These are phyloP conservation scores for Diaporthe amygdali DNA, from an alignment of 2,329 filamentous ascomycete species.

Conservation along the genomic window DNA sequence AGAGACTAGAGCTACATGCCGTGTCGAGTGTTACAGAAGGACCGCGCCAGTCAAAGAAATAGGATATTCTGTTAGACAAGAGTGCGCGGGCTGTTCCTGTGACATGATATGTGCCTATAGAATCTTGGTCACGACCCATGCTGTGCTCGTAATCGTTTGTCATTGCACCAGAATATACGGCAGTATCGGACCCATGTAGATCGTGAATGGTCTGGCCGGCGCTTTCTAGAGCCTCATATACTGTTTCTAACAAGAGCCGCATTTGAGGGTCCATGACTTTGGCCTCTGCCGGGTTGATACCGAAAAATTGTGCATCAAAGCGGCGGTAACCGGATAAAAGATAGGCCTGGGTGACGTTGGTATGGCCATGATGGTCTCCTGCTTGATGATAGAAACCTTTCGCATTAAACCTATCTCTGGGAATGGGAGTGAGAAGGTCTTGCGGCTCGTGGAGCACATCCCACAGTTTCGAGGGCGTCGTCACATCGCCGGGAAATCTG, in stretches of 20 bases:
- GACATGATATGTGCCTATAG: slow-evolving; percentile 33
- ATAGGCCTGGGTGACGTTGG: slow-evolving; percentile 33
- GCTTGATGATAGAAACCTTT: slow-evolving; percentile 33
- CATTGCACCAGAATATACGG: slow-evolving; percentile 34
- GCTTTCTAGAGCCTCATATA: slow-evolving; percentile 30
- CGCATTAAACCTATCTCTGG: slow-evolving; percentile 29
- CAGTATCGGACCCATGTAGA: slow-evolving; percentile 31
- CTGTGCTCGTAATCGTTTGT: slow-evolving; percentile 30
- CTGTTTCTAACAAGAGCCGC: slow-evolving; percentile 25
- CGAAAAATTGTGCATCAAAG: slow-evolving; percentile 33
- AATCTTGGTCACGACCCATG: slow-evolving; percentile 24
- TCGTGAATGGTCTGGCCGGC: slow-evolving; percentile 26
- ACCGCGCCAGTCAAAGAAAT: slow-evolving; percentile 45
- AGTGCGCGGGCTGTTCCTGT: slow-evolving; percentile 38
- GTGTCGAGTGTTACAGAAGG: slow-evolving; percentile 49
- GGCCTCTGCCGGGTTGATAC: slow-evolving; percentile 29
- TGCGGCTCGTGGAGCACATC: slow-evolving; percentile 33
- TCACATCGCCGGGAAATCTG: slow-evolving; percentile 42
- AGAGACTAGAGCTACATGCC: slow-evolving; percentile 45
- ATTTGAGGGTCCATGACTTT: slow-evolving; percentile 23
- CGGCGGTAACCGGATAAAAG: slow-evolving; percentile 14
- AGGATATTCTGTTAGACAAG: slow-evolving; percentile 43
- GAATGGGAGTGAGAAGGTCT: slow-evolving; percentile 29
- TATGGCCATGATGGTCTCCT: slow-evolving; percentile 32
- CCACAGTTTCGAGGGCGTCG: slow-evolving; percentile 41